These are phyloP conservation scores for Globisporangium splendens DNA, from an alignment of 352 stramenopile species.

Conservation along the genomic window DNA sequence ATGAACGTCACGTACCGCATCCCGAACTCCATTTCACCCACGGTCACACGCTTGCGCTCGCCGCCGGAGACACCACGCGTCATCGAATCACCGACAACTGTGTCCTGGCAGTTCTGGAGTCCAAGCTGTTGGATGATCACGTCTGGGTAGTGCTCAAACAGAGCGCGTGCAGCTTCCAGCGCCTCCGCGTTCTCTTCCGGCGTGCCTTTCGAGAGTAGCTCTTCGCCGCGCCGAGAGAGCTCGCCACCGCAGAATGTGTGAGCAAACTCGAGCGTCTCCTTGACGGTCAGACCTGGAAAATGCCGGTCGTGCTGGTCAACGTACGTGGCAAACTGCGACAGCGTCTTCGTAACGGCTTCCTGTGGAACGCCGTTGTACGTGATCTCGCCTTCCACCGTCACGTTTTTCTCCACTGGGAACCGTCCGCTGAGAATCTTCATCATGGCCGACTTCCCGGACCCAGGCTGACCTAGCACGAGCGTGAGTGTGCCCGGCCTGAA, in stretches of 20 bases:
- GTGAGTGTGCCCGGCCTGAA: constrained; percentile 51
- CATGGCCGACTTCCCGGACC: constrained; percentile 33
- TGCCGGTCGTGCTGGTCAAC: constrained; percentile 46
- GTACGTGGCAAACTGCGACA: constrained; percentile 50
- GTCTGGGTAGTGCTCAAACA: constrained; percentile 50
- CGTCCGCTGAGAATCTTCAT: constrained; percentile 54
- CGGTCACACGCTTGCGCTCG: constrained; percentile 57
- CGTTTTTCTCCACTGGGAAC: constrained; percentile 40
- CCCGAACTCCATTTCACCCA: constrained; percentile 71
- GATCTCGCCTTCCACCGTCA: constrained; percentile 36
- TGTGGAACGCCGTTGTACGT: constrained; percentile 46
- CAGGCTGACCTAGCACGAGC: constrained; percentile 50
- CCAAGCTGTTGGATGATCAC: constrained; percentile 44
- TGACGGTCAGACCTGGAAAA: constrained; percentile 44
- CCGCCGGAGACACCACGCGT: constrained; percentile 54
- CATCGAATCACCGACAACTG: constrained; percentile 34
- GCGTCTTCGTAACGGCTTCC: constrained; percentile 8
- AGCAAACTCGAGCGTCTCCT: constrained; percentile 54
- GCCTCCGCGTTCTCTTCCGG: constrained; percentile 41
- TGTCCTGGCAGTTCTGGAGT: constrained; percentile 16
- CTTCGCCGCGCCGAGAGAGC: constrained; percentile 21
- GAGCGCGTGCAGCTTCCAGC: constrained; percentile 22
- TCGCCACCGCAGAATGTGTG: constrained; percentile 47
- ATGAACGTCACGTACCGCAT: constrained; percentile 72
- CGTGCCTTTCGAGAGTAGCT: constrained; percentile 33